These are phyloP conservation scores for Blumeriella jaapii DNA, from an alignment of 2,329 filamentous ascomycete species.

Conservation along the genomic window DNA sequence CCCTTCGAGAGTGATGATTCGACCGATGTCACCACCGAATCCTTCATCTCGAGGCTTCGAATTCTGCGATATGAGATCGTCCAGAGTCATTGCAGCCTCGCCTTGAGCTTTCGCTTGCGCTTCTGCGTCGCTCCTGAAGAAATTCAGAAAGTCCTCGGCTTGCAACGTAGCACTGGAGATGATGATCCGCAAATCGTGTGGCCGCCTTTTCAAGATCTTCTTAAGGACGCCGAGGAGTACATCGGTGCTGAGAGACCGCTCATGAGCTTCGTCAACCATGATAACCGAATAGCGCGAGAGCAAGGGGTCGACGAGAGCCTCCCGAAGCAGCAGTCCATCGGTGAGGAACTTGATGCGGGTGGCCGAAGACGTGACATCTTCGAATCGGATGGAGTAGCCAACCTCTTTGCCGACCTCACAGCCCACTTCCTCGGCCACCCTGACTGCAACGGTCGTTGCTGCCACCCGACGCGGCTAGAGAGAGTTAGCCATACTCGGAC, in stretches of 20 bases:
- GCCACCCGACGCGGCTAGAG: slow-evolving; percentile 74
- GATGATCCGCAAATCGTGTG: slow-evolving; percentile 68
- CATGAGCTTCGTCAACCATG: slow-evolving; percentile 97
- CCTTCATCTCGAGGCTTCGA: slow-evolving; percentile 14
- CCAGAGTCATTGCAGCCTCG: slow-evolving; percentile 29
- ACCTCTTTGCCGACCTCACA: slow-evolving; percentile 83
- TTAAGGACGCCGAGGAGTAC: slow-evolving; percentile 81
- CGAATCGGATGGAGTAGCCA: slow-evolving; percentile 85
- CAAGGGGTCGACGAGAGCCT: slow-evolving; percentile 86
- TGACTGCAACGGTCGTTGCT: slow-evolving; percentile 75
- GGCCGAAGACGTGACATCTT: slow-evolving; percentile 75
- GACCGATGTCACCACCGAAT: slow-evolving; percentile 34
- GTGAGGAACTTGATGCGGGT: slow-evolving; percentile 94
- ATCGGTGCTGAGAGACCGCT: slow-evolving; percentile 85
- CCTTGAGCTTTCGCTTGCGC: slow-evolving; percentile 25
- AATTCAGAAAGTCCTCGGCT: slow-evolving; percentile 72
- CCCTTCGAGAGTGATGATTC: slow-evolving; percentile 77
- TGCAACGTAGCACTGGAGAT: slow-evolving; percentile 91
- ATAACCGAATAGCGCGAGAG: slow-evolving; percentile 87
- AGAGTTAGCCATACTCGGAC: slow-evolving; percentile 7
- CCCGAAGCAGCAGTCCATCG: slow-evolving; percentile 80
- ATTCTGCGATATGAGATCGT: slow-evolving; percentile 22
- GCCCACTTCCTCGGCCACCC: slow-evolving; percentile 81
- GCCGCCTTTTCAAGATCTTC: slow-evolving; percentile 71
- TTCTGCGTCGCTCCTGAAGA: slow-evolving; percentile 45